A percentile compares a stretch with the other conserved stretches of the same genome.
These are phyloP conservation scores for Irpex sp. DNA, from an alignment of 1,284 basidiomycete genomes.

Conservation along the genomic window DNA sequence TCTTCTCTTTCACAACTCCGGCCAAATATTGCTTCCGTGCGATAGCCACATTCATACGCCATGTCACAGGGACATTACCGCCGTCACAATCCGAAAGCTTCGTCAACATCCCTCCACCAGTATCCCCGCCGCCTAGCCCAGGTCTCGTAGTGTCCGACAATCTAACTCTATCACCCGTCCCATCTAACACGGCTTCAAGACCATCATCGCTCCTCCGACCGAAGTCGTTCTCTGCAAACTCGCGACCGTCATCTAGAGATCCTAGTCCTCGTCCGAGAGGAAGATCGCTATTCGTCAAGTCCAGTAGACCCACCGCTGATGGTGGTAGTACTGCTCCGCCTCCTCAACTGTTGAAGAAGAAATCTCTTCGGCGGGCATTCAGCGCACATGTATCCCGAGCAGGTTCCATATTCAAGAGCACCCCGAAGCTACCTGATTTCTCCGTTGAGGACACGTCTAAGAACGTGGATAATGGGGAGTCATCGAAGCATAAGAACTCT, in stretches of 20 bases:
- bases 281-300: background rate
- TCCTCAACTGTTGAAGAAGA: background rate
- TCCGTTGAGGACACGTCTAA: background rate
- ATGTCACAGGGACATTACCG: constrained; percentile 49
- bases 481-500: constrained; percentile 13
- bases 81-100: constrained; percentile 10
- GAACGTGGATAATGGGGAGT: background rate
- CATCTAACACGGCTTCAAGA: background rate
- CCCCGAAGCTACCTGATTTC: background rate
- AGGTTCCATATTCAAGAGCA: background rate
- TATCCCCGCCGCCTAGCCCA: constrained; percentile 12
- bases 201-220: background rate
- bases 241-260: background rate
- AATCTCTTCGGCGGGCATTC: constrained; percentile 14
- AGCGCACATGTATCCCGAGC: constrained; percentile 20
- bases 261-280: background rate
- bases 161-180: background rate
- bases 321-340: background rate
- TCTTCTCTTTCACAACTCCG: constrained; percentile 83
- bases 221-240: background rate
- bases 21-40: constrained; percentile 77
- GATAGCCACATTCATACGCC: constrained; percentile 63
- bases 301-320: background rate
- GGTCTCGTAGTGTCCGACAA: background rate
- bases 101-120: constrained; percentile 9